These are phyloP conservation scores for Boletus speciosus DNA, from an alignment of 768 basidiomycete species.

Conservation along the genomic window DNA sequence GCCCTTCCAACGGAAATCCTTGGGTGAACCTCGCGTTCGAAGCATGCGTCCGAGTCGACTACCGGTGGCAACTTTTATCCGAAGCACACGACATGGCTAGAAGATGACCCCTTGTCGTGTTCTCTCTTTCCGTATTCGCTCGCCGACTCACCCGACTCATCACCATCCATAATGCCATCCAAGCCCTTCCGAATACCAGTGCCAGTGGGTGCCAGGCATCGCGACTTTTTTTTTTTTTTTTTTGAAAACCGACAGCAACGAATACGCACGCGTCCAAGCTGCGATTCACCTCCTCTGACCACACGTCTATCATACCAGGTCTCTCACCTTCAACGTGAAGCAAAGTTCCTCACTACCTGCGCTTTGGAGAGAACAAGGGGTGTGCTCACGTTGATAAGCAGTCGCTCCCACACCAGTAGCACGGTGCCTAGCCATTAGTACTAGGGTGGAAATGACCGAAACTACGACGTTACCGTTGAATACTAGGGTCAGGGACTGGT, in stretches of 20 bases:
- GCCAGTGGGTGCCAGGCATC: neutral
- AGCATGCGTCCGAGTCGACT: neutral
- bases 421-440: too few relatives aligned
- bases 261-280: neutral
- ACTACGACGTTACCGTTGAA: too few relatives aligned
- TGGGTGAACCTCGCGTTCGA: neutral
- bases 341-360: neutral
- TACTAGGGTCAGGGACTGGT: too few relatives aligned
- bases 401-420: neutral
- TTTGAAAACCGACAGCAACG: neutral
- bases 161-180: neutral
- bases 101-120: slow-evolving; percentile 8
- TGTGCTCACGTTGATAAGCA: neutral
- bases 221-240: neutral
- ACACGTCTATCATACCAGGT: neutral
- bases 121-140: slow-evolving; percentile 5
- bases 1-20: slow-evolving; percentile 3
- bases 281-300: neutral
- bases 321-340: neutral
- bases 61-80: neutral
- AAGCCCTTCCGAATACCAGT: neutral
- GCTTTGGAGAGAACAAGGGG: slow-evolving; percentile 6
- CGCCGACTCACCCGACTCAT: slow-evolving; percentile 6
- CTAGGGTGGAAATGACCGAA: too few relatives aligned
- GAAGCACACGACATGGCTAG: slow-evolving; percentile 1